Evolutionary conservation across 202 grass and related monocot genomes (phyloP).

Genomic region (Hordeum pubiflorum): DNA sequence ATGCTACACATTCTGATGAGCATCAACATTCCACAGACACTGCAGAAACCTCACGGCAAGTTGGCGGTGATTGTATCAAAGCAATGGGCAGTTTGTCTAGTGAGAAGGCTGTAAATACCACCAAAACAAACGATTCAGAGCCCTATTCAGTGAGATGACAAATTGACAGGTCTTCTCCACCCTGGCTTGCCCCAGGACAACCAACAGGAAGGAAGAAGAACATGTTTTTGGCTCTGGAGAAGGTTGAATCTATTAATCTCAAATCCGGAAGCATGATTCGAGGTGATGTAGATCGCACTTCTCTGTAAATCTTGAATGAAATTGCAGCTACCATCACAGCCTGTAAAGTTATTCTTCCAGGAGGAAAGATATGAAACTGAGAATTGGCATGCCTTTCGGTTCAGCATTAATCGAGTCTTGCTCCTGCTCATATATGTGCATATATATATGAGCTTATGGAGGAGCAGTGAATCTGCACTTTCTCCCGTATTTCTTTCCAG

Average conservation of each 20-base stretch:
- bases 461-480: constrained; percentile 32
- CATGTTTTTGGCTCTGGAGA: not conserved
- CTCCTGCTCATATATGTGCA: constrained; percentile 18
- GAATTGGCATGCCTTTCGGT: constrained; percentile 6
- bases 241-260: constrained; percentile 11
- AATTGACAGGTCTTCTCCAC: not conserved
- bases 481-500: constrained; percentile 15
- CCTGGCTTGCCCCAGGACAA: constrained; percentile 6
- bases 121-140: constrained; percentile 51
- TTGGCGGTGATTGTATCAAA: constrained; percentile 40
- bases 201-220: constrained; percentile 13
- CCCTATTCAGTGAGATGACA: constrained; percentile 85
- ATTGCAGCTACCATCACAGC: constrained; percentile 32
- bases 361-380: constrained; percentile 43
- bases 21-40: constrained; percentile 18
- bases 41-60: constrained; percentile 26
- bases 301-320: constrained; percentile 25
- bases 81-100: constrained; percentile 33
- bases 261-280: constrained; percentile 22
- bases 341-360: constrained; percentile 41
- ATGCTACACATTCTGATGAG: constrained; percentile 4
- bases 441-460: constrained; percentile 19
- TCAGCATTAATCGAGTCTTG: constrained; percentile 21
- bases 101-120: constrained; percentile 48
- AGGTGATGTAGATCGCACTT: constrained; percentile 25